A percentile compares a stretch with the other conserved stretches of the same genome.
Conservation (phyloP, 352 stramenopile genomes). For the Stramenopiles sp. region DNA sequence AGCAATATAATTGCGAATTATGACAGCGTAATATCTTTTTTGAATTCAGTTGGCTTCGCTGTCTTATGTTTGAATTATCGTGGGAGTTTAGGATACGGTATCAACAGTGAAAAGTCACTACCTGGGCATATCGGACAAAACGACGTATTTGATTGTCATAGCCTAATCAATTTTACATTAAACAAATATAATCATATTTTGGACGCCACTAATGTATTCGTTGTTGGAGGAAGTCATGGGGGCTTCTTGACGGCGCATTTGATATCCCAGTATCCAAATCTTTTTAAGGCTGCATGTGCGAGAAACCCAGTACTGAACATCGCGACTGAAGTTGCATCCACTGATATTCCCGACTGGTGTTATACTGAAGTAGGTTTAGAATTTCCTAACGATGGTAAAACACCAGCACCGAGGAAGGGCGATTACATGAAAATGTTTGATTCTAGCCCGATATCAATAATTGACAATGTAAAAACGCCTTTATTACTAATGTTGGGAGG, state of each 20-base stretch:
- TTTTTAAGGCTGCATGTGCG: constrained; percentile 63
- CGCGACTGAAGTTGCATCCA: constrained; percentile 66
- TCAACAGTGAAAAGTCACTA: constrained; percentile 59
- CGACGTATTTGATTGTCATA: constrained; percentile 76
- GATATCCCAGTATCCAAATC: constrained; percentile 71
- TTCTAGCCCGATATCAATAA: background rate
- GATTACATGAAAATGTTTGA: background rate
- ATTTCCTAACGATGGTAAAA: background rate
- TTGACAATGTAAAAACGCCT: background rate
- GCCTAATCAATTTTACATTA: constrained; percentile 45
- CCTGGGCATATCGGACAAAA: constrained; percentile 61
- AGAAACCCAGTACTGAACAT: constrained; percentile 81
- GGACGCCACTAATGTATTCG: constrained; percentile 52
- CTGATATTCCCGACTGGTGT: constrained; percentile 89
- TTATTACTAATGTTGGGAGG: background rate
- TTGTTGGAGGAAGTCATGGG: constrained; percentile 80
- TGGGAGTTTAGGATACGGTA: constrained; percentile 77
- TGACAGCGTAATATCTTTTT: constrained; percentile 58
- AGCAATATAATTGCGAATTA: constrained; percentile 57
- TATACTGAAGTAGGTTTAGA: constrained; percentile 53
- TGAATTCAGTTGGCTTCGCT: constrained; percentile 61
- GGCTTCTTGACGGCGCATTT: constrained; percentile 77
- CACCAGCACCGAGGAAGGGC: background rate
- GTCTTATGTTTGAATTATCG: constrained; percentile 83
- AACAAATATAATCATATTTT: constrained; percentile 32